Evolutionary conservation across 345 rosid genomes (phyloP).

Genomic region (Sonneratia caseolaris): DNA sequence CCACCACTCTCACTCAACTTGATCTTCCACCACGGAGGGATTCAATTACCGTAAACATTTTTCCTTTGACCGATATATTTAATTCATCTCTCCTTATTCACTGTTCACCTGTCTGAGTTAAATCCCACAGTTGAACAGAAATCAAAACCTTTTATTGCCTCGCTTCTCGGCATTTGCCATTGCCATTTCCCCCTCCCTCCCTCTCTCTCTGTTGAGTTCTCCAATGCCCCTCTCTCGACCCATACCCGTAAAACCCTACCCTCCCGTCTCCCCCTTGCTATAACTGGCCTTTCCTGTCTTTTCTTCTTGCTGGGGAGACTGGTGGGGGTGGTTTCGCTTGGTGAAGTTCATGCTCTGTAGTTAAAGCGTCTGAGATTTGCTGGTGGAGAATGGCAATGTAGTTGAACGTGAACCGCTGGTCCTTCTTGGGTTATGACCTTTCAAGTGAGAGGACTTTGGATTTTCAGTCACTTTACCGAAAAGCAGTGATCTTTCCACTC

Average conservation of each 20-base stretch:
- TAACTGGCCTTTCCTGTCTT: background rate
- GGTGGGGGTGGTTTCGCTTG: background rate
- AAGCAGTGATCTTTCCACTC: background rate
- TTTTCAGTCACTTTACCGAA: background rate
- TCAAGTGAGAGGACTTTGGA: background rate
- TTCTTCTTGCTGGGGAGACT: background rate
- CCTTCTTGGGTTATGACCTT: background rate
- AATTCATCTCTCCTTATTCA: no score
- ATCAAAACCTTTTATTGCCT: background rate
- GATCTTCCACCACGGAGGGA: no score
- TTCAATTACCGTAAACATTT: no score
- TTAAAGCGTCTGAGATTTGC: constrained; percentile 5
- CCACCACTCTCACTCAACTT: no score
- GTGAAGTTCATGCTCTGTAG: background rate
- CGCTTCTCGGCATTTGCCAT: background rate
- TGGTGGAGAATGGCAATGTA: constrained; percentile 1
- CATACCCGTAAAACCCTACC: constrained; percentile 6
- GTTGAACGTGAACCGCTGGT: background rate
- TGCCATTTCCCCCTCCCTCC: background rate
- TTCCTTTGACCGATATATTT: no score
- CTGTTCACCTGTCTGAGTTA: no score
- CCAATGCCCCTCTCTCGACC: background rate
- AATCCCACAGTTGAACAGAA: background rate
- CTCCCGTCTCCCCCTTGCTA: background rate
- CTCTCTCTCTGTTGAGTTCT: constrained; percentile 4